These are phyloP conservation scores for Lenzites betulinus DNA, from an alignment of 768 basidiomycete species.

Conservation along the genomic window DNA sequence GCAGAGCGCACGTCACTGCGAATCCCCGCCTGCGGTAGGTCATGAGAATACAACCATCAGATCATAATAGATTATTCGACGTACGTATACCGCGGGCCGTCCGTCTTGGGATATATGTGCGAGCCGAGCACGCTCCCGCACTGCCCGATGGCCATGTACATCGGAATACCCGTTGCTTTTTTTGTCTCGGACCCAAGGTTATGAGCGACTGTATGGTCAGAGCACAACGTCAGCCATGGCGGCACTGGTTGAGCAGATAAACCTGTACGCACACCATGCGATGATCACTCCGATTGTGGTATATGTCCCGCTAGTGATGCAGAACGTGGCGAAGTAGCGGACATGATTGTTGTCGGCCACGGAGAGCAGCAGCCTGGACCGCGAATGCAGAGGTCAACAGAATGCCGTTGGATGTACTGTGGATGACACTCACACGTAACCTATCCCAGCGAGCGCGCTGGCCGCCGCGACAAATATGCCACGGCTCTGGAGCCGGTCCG, in stretches of 20 bases:
- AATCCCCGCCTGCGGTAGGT: constrained; percentile 11
- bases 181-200: constrained; percentile 81
- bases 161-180: constrained; percentile 71
- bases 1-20: constrained; percentile 51
- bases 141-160: constrained; percentile 82
- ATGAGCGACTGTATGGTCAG: constrained; percentile 53
- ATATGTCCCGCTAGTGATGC: constrained; percentile 74
- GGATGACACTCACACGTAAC: constrained; percentile 56
- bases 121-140: constrained; percentile 78
- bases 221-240: neutral
- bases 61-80: constrained; percentile 24
- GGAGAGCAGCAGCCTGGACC: constrained; percentile 53
- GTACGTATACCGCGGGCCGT: constrained; percentile 68
- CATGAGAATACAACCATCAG: neutral
- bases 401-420: neutral
- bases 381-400: too few relatives aligned
- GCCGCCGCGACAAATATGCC: constrained; percentile 49
- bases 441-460: constrained; percentile 50
- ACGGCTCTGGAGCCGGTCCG: constrained; percentile 66
- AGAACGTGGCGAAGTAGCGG: constrained; percentile 75
- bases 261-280: constrained; percentile 63
- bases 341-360: constrained; percentile 56
- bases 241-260: neutral
- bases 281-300: constrained; percentile 70
- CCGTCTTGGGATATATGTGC: constrained; percentile 64